These are phyloP conservation scores for Exophiala xenobiotica DNA, from an alignment of 2,329 filamentous ascomycete species.

Conservation along the genomic window DNA sequence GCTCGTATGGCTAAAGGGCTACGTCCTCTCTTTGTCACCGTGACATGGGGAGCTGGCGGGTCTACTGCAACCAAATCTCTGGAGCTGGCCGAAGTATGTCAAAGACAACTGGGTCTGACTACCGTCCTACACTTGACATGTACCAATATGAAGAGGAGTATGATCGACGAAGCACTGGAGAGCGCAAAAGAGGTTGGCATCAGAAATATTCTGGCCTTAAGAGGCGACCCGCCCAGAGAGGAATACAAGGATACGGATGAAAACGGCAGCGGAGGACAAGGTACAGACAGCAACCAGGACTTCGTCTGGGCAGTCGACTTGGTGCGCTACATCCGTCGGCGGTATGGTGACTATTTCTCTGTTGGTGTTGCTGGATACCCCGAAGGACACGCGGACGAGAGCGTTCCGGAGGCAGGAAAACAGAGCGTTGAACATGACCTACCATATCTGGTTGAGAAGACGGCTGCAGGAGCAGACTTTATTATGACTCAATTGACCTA, in stretches of 20 bases:
- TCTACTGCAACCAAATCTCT: constrained; percentile 88
- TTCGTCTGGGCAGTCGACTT: constrained; percentile 89
- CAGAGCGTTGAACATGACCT: constrained; percentile 67
- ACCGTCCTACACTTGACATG: constrained; percentile 96
- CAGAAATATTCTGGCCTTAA: constrained; percentile 85
- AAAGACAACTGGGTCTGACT: constrained; percentile 85
- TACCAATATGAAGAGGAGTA: constrained; percentile 87
- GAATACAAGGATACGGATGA: constrained; percentile 73
- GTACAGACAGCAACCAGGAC: constrained; percentile 59
- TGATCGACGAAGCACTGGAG: constrained; percentile 86
- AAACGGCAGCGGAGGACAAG: constrained; percentile 30
- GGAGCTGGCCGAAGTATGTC: constrained; percentile 91
- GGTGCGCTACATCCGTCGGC: constrained; percentile 80
- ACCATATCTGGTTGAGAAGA: constrained; percentile 87
- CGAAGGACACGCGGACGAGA: constrained; percentile 90
- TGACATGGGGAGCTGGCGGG: constrained; percentile 96
- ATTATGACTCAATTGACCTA: constrained; percentile 99
- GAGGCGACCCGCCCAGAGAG: constrained; percentile 87
- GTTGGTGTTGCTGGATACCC: constrained; percentile 93
- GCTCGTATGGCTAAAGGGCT: constrained; percentile 92
- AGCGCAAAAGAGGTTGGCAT: constrained; percentile 89
- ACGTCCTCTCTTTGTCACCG: constrained; percentile 89
- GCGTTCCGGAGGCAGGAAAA: constrained; percentile 70
- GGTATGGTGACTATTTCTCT: constrained; percentile 92
- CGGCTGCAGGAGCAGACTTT: constrained; percentile 88